phyloP scores from a whole-genome alignment of 352 stramenopile genomes.

The Phytophthora macrochlamydospora region DNA sequence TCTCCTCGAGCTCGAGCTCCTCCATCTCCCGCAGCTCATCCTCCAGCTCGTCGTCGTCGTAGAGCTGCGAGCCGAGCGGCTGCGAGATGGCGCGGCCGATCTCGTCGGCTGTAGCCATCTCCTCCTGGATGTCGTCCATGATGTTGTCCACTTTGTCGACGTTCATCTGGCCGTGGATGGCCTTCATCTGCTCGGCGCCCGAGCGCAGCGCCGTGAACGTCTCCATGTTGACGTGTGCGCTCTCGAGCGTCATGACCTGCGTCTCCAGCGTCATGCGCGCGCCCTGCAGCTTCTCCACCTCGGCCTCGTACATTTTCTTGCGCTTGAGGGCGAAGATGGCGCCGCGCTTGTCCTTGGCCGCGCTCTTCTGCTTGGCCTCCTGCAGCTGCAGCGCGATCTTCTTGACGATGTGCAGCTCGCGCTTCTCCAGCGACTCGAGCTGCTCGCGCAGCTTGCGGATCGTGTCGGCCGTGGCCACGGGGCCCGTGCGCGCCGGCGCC shows the following conservation, averaged over 20 bases:
- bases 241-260: conserved; percentile 92
- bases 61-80: conserved; percentile 92
- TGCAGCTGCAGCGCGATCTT: conserved; percentile 94
- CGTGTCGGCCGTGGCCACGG: conserved; percentile 82
- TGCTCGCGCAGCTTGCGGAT: conserved; percentile 92
- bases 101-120: conserved; percentile 96
- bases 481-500: conserved; percentile 51
- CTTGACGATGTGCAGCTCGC: conserved; percentile 96
- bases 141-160: conserved; percentile 98
- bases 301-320: conserved; percentile 98
- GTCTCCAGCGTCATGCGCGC: conserved; percentile 97
- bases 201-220: conserved; percentile 95
- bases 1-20: conserved; percentile 91
- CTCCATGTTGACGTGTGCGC: conserved; percentile 95
- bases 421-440: conserved; percentile 92
- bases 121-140: conserved; percentile 98
- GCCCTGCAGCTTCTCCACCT: conserved; percentile 98
- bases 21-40: conserved; percentile 94
- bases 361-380: conserved; percentile 97
- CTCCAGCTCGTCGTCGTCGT: conserved; percentile 95
- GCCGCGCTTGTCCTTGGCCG: conserved; percentile 96
- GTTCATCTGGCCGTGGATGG: conserved; percentile 95
- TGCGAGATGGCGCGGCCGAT: conserved; percentile 94
- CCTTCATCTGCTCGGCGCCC: conserved; percentile 94
- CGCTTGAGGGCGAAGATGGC: conserved; percentile 98